Evolutionary conservation across 2,329 filamentous ascomycete genomes (phyloP).

Genomic region (Fusarium sp.): DNA sequence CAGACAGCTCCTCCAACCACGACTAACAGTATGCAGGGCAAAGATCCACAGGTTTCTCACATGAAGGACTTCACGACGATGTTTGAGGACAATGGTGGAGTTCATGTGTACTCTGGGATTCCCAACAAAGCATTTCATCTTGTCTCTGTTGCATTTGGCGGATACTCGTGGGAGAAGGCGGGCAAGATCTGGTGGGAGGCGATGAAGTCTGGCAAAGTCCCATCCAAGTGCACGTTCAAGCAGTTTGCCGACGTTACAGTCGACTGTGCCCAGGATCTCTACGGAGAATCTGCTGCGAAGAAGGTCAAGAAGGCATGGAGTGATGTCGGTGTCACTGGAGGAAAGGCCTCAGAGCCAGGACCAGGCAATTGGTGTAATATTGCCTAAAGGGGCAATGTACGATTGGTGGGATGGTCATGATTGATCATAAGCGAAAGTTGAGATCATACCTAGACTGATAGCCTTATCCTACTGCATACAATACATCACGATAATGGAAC

Average conservation of each 20-base stretch:
- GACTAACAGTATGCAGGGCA: slow-evolving; percentile 51
- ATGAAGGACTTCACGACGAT: slow-evolving; percentile 57
- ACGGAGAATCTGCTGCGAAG: slow-evolving; percentile 55
- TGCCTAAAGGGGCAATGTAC: slow-evolving; percentile 7
- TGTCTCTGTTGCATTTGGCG: slow-evolving; percentile 59
- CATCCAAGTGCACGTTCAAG: slow-evolving; percentile 56
- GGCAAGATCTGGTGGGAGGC: slow-evolving; percentile 66
- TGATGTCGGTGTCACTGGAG: slow-evolving; percentile 57
- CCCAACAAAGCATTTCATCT: slow-evolving; percentile 69
- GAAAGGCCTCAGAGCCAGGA: slow-evolving; percentile 16
- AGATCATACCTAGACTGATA: background rate
- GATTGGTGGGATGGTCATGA: background rate
- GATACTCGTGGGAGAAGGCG: slow-evolving; percentile 65
- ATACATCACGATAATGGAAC: background rate
- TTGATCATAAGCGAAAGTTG: background rate
- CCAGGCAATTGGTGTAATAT: slow-evolving; percentile 26
- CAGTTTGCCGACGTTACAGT: slow-evolving; percentile 63
- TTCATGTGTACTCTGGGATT: slow-evolving; percentile 68
- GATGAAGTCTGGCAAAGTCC: slow-evolving; percentile 57
- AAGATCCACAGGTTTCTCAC: slow-evolving; percentile 64
- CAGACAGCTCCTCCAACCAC: background rate
- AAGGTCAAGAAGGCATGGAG: slow-evolving; percentile 60
- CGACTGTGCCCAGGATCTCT: slow-evolving; percentile 57
- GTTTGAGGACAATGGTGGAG: slow-evolving; percentile 62
- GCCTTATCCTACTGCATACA: background rate